phyloP scores from a whole-genome alignment of 805 yeast genomes.

The Yarrowia hollandica region DNA sequence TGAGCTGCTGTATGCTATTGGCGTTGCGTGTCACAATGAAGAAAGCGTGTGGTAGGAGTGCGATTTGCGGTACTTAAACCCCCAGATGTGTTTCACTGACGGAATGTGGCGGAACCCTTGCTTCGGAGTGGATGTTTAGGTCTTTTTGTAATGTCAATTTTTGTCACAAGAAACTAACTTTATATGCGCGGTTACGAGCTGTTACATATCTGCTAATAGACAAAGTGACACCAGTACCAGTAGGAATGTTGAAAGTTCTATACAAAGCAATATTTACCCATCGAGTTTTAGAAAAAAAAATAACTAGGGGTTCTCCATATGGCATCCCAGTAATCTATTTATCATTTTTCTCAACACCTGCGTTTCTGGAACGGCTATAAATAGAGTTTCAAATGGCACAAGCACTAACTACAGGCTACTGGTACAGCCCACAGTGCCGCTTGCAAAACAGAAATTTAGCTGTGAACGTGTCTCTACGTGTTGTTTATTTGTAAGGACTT shows the following conservation, averaged over 20 bases:
- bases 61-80: not conserved
- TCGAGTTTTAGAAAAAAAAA: no score
- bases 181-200: conserved; percentile 18
- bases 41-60: not conserved
- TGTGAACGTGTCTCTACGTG: not conserved
- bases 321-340: no score
- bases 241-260: no score
- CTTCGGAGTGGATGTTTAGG: not conserved
- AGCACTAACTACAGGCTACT: no score
- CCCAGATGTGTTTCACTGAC: not conserved
- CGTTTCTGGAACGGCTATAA: not conserved
- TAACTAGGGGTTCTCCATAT: no score
- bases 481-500: not conserved
- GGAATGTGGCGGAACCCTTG: not conserved
- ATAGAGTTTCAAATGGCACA: not conserved
- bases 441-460: no score
- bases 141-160: not conserved
- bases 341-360: no score
- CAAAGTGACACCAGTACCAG: no score
- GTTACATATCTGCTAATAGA: not conserved
- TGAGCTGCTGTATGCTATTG: no score
- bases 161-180: not conserved
- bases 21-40: not conserved
- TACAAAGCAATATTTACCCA: no score
- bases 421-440: not conserved